Conservation (phyloP, 2,329 filamentous ascomycete genomes). For the Colletotrichum gloeosporioides region DNA sequence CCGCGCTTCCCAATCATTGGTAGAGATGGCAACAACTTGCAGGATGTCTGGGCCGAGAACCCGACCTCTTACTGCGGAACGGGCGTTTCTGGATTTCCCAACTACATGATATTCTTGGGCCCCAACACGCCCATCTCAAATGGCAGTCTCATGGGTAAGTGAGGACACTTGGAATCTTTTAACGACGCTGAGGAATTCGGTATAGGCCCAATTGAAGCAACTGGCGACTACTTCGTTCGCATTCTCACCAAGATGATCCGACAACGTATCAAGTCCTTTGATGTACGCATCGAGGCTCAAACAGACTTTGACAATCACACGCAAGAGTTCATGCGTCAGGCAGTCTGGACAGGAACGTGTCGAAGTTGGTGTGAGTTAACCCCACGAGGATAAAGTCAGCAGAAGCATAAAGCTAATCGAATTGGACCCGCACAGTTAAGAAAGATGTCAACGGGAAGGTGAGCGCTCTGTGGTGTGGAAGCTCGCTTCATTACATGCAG, state of each 20-base stretch:
- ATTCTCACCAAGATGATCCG: neutral
- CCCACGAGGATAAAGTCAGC: neutral
- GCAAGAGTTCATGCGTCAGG: neutral
- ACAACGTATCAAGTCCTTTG: neutral
- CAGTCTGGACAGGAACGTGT: neutral
- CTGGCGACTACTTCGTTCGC: neutral
- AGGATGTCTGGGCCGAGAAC: neutral
- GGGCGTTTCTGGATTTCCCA: neutral
- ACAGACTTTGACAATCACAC: neutral
- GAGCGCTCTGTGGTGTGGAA: neutral
- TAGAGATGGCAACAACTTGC: neutral
- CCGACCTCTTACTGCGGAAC: neutral
- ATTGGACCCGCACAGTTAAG: neutral
- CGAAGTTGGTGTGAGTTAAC: neutral
- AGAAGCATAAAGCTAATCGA: neutral
- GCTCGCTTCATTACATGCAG: neutral
- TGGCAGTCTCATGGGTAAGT: neutral
- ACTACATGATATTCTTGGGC: neutral
- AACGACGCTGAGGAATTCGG: too few relatives aligned
- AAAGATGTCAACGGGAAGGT: neutral
- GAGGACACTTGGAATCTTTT: too few relatives aligned
- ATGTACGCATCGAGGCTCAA: neutral
- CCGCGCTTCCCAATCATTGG: neutral
- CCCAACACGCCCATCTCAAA: neutral
- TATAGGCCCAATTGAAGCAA: neutral